phyloP scores from a whole-genome alignment of 2,329 filamentous ascomycete genomes.

The Penicillium brevicompactum region DNA sequence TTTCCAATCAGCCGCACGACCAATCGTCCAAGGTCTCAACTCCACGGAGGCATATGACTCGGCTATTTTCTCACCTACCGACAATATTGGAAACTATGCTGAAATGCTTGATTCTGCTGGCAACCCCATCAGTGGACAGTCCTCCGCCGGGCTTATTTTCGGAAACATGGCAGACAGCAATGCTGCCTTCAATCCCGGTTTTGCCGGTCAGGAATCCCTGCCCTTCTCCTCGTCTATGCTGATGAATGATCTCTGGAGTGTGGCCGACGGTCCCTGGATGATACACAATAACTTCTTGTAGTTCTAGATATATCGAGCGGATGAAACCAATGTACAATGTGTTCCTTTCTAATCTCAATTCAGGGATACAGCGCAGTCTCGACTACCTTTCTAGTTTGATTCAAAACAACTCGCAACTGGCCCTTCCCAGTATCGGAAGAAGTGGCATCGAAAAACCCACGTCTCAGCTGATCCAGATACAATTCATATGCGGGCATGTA shows the following conservation, averaged over 20 bases:
- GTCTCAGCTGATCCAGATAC: constrained; percentile 18
- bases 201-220: constrained; percentile 15
- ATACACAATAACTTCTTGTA: constrained; percentile 30
- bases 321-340: neutral
- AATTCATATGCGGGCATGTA: constrained; percentile 25
- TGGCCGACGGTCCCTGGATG: constrained; percentile 38
- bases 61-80: neutral
- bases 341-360: neutral
- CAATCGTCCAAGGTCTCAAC: neutral
- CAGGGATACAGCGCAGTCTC: neutral
- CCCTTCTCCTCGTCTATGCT: constrained; percentile 21
- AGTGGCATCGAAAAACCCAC: constrained; percentile 3
- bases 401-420: constrained; percentile 15
- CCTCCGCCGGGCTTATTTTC: constrained; percentile 23
- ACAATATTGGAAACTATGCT: neutral
- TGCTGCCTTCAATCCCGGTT: constrained; percentile 10
- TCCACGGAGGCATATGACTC: constrained; percentile 3
- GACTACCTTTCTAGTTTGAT: constrained; percentile 9
- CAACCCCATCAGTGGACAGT: constrained; percentile 6
- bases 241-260: constrained; percentile 34
- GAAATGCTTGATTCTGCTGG: neutral
- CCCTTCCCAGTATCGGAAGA: neutral
- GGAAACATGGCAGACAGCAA: constrained; percentile 18
- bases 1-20: neutral
- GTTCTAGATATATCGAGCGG: neutral